Base-by-base conservation (phyloP, 305 asterid species). In the Fraxinus angustifolia region DNA sequence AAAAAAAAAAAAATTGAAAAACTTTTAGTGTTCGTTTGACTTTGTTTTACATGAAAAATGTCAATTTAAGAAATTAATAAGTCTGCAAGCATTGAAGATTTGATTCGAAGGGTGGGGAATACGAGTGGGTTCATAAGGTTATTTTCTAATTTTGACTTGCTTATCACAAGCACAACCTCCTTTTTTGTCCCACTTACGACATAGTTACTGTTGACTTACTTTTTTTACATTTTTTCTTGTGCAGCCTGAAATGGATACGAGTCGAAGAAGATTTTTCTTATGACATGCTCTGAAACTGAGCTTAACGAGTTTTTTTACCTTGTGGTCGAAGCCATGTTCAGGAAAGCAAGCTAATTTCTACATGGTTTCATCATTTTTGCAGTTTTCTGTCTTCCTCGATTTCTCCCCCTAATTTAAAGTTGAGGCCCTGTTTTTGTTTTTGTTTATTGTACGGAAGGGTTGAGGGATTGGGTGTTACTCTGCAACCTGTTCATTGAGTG, bases 191-290 rank as follows among this genome's bases (percentile, higher is more conserved):
- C 56, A 7, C 56, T 14, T 45, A 42, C 36, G 40, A 35, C 35
- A 1, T 14, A 30, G 11, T 40, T 6, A 26, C 10, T n/a, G 30
- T 34, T 81, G 34, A 28, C 86, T 77, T 78, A 71, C 30, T 3
- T 79, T 19, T 85, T 75, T 76, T 36, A 71, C 30, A 4, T 79
- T 19, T 85, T 75, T 76, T 36, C 40, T 6, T 80, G 79, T 83
- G 80, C 95, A 93, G 98, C 94, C 99, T 53, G 97, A 93, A 84
- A 95, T 95, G 99, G 99, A 93, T 79, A 95, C 98, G 45, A 95
- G 97, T 78, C 93, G 99, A 73, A 86, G 97, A 90, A 92, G 97
- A 78, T 92, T 95, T 86, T 95, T 93, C 96, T 89, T 93, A 80
- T 95, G 90, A 91, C 34, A 12, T 8, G 28, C 34, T 80, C 31